Base-by-base conservation (phyloP, 345 rosid genomes). In the Laguncularia racemosa region DNA sequence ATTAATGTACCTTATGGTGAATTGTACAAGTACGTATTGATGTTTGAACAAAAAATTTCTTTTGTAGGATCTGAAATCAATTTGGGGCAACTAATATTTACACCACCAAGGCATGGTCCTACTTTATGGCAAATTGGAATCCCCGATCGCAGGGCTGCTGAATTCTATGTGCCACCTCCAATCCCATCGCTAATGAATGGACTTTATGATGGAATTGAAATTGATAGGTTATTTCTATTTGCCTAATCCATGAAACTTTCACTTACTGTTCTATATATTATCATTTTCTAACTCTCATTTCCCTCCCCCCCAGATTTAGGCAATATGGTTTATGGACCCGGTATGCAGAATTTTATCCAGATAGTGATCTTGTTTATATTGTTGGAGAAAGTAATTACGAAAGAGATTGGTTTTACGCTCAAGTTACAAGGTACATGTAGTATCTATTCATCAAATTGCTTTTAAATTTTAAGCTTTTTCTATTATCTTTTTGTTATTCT, bases 71-170 rank as follows among this genome's bases (percentile, higher is more conserved):
- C 44, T 12, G 46, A 55, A 46, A 49, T 52, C 16, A 19, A 66
- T 11, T 17, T 78, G 59, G 60, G 71, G 0, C 58, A 26, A 2
- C 56, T 75, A 14, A 63, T 66, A 20, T 78, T 55, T 51, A 56
- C 17, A 21, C 80, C 83, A 18, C 83, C 80, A 21, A 67, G 83
- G 46, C 63, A 50, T 38, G 83, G 83, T 6, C 77, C 77, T 16
- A 74, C 83, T 2, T 40, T 71, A 15, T 75, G 83, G 83, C 77
- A 78, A 75, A 78, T 78, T 2, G 83, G 77, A 50, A 23, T 66
- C 33, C 71, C 83, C 16, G 79, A 72, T 46, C 66, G 80, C 1
- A 53, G 58, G 13, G 80, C 83, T 3, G 71, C 71, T 0, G 80
- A 75, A 28, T 78, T 74, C 46, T 64, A 59, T 49, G 77, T 78